phyloP scores from a whole-genome alignment of 495 filamentous ascomycete species.

The Penicillium cosmopolitanum region DNA sequence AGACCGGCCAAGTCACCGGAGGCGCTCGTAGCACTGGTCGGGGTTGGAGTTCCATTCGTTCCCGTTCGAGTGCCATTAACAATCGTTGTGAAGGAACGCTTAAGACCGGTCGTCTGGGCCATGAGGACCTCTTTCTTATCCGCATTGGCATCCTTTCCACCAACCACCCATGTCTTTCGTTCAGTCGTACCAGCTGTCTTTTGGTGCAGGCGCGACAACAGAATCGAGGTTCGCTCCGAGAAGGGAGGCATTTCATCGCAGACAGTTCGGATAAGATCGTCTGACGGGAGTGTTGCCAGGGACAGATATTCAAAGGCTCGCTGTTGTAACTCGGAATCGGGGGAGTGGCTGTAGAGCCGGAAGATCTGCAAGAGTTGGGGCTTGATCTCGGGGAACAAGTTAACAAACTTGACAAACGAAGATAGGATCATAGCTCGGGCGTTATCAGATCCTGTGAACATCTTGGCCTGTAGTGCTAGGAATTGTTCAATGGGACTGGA shows the following conservation, averaged over 20 bases:
- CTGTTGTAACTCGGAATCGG: constrained; percentile 95
- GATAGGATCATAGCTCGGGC: constrained; percentile 94
- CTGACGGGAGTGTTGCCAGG: constrained; percentile 80
- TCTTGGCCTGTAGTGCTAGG: constrained; percentile 86
- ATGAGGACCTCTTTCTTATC: constrained; percentile 80
- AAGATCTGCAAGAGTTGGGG: constrained; percentile 91
- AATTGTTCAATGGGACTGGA: constrained; percentile 99
- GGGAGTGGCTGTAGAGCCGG: constrained; percentile 86
- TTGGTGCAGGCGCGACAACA: constrained; percentile 90
- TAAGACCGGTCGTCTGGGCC: constrained; percentile 79
- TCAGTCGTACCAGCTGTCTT: constrained; percentile 90
- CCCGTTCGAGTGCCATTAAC: constrained; percentile 58
- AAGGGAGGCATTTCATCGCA: constrained; percentile 99
- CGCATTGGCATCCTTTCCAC: constrained; percentile 88
- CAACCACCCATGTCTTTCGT: constrained; percentile 94
- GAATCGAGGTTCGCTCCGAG: constrained; percentile 88
- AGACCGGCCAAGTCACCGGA: constrained; percentile 75
- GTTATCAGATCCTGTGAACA: constrained; percentile 83
- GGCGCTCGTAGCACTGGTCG: constrained; percentile 35
- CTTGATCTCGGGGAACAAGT: constrained; percentile 98
- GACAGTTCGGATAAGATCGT: constrained; percentile 92
- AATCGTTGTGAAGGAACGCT: constrained; percentile 74
- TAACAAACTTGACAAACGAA: constrained; percentile 96
- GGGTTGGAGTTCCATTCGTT: constrained; percentile 44
- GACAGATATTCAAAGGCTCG: constrained; percentile 94